phyloP scores from a whole-genome alignment of 1,139 yeast genomes.

The Candida dubliniensis region DNA sequence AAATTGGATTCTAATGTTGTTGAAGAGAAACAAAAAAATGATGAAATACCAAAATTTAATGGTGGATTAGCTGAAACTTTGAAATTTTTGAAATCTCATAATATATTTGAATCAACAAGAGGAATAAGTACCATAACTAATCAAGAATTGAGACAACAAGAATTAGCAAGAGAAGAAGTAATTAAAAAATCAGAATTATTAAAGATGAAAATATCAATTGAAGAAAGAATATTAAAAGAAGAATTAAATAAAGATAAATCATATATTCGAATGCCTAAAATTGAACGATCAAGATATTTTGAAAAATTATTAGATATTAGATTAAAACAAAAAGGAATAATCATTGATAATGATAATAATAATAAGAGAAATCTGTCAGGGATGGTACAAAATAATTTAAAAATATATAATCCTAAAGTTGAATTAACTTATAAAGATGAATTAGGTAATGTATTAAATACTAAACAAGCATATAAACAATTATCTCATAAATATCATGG shows the following conservation, averaged over 20 bases:
- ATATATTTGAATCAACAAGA: conserved; percentile 25
- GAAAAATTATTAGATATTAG: conserved; percentile 32
- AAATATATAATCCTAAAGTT: conserved; percentile 64
- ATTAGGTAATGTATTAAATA: conserved; percentile 59
- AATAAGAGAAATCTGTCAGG: neutral
- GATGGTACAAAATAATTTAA: conserved; percentile 10
- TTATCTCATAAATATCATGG: conserved; percentile 90
- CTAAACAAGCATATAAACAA: conserved; percentile 82
- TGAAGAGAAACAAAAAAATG: conserved; percentile 1
- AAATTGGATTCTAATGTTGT: neutral
- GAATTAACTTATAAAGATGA: conserved; percentile 69
- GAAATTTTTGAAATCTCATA: conserved; percentile 48
- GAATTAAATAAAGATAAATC: conserved; percentile 37
- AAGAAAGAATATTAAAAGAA: conserved; percentile 39
- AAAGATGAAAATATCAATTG: conserved; percentile 35
- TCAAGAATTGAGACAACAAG: conserved; percentile 12
- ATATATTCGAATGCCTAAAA: conserved; percentile 30
- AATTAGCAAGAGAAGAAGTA: conserved; percentile 27
- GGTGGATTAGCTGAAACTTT: conserved; percentile 62
- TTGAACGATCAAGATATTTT: conserved; percentile 29
- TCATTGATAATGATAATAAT: conserved; percentile 7
- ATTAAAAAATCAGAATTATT: conserved; percentile 34
- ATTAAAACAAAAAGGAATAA: conserved; percentile 27
- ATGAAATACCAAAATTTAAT: conserved; percentile 25
- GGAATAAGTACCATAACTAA: too few species aligned